These are phyloP conservation scores for Ophiostoma tasmaniense DNA, from an alignment of 2,329 filamentous ascomycete genomes.

Conservation along the genomic window DNA sequence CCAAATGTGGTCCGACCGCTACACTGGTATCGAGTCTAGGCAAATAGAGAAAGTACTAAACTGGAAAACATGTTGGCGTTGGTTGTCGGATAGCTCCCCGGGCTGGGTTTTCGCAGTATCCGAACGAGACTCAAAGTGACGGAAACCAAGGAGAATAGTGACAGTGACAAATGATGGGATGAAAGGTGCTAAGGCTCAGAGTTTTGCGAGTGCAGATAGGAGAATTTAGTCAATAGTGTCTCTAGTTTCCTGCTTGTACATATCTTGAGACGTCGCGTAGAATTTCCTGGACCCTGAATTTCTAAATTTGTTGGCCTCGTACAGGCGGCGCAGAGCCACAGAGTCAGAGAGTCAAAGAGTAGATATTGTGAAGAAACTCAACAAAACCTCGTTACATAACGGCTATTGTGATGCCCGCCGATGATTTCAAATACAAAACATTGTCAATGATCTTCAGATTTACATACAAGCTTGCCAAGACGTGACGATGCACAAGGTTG, in stretches of 20 bases:
- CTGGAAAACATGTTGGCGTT: not conserved
- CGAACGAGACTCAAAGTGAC: not conserved
- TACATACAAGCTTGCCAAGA: not conserved
- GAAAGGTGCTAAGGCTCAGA: not conserved
- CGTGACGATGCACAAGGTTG: not conserved
- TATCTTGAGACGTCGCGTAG: conserved; percentile 1
- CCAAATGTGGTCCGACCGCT: not conserved
- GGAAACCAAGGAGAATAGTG: not conserved
- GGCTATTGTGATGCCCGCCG: not conserved
- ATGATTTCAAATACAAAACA: not conserved
- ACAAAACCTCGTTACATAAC: not conserved
- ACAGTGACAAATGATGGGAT: not conserved
- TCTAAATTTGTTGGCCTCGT: not conserved
- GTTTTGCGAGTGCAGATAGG: not conserved
- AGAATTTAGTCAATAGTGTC: not conserved
- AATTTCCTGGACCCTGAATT: not conserved
- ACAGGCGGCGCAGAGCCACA: not conserved
- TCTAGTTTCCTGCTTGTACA: not conserved
- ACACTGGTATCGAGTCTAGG: not conserved
- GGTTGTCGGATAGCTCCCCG: not conserved
- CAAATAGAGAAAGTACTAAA: not conserved
- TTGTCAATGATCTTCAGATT: not conserved
- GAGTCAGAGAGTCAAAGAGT: not conserved
- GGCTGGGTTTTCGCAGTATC: not conserved
- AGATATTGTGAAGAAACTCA: not conserved